Evolutionary conservation across 1,284 basidiomycete species (phyloP), one percentile per base, ranked within the genome.

Genomic region (Fomes fomentarius): DNA sequence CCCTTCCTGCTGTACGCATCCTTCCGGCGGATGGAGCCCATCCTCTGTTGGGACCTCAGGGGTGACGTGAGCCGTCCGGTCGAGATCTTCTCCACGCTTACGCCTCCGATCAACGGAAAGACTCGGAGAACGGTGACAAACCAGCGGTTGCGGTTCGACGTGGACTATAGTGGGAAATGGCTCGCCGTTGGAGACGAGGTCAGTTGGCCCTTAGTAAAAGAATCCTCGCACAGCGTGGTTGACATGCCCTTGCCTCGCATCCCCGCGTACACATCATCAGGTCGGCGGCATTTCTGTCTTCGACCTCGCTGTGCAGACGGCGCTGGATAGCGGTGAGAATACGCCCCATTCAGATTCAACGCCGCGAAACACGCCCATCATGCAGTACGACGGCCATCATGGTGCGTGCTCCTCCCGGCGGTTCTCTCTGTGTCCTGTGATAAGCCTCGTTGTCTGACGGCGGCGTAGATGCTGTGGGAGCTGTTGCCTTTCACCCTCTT

Each of bases 31-130:
- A 79, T 80, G n/a, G 75, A 76, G 11, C 66, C 65, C 0, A 79
- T 96, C 25, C 87, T 87, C 63, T 79, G 81, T 46, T 96, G 89
- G 86, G 94, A 96, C 68, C 67, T 94, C 8, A 80, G 94, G 3
- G 78, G 85, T 0, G 80, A 89, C 60, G 74, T 82, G 1, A 75
- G 77, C 19, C 54, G 59, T 0, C 83, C 86, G 0, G 47, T 83
- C 2, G 74, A 72, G 21, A 70, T 76, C 17, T 79, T 77, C 68
- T 52, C 67, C 56, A 47, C 47, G 45, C 22, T 50, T 46, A 46
- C 17, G 30, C 48, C 2, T 17, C 47, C 34, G 39, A 54, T 53
- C 57, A 46, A 21, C 51, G 47, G 49, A 40, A 54, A 48, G 15
- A 42, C 24, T 9, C 47, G 70, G 31, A 50, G 52, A n/a, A 48